Base-by-base conservation (phyloP, 768 basidiomycete species). In the Gymnopilus junonius region DNA sequence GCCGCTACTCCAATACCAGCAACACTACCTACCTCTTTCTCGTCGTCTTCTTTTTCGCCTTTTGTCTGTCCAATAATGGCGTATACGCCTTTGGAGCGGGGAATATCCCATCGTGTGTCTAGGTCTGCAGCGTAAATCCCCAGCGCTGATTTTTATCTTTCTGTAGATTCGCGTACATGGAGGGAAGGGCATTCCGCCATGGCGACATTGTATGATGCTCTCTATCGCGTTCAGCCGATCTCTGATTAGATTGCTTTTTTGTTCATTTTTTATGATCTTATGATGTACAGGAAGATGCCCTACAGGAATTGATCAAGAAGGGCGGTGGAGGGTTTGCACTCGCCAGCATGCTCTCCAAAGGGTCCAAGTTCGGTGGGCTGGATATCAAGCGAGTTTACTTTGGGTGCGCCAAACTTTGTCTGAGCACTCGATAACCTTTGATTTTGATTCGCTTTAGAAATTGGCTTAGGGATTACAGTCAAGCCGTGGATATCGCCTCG, bases 391-490 rank as follows among this genome's bases (percentile, higher is more conserved):
- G 93, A 27, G 89, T 94, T 4, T 93, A 92, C 72, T 92, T 92
- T 74, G 90, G 90, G 89, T 90, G 58, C 34, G 86, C 31, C 51
- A 53, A 8, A 43, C 48, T 29, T 25, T 20, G 14, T n/a, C 54
- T 46, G 59, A 60, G 51, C 53, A 32, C 56, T 40, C 21, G 37
- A 21, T 20, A 12, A 34, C 4, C 20, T 4, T 35, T 40, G 25
- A 35, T 61, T 35, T 12, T 35, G 46, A 51, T 39, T 58, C 15
- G 42, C 31, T 43, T 31, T 66, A 91, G 91, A 8, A 93, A 93
- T 72, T 94, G 93, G 94, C 82, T 96, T 35, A 82, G 95, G 39
- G 94, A 96, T 77, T 96, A 95, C 75, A 91, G 89, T 68, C 90
- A 91, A 79, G 93, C 94, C 3, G 87, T 95, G 20, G 92, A 95